Evolutionary conservation across 1,139 yeast species (phyloP).

Genomic region (Eremothecium gossypii): DNA sequence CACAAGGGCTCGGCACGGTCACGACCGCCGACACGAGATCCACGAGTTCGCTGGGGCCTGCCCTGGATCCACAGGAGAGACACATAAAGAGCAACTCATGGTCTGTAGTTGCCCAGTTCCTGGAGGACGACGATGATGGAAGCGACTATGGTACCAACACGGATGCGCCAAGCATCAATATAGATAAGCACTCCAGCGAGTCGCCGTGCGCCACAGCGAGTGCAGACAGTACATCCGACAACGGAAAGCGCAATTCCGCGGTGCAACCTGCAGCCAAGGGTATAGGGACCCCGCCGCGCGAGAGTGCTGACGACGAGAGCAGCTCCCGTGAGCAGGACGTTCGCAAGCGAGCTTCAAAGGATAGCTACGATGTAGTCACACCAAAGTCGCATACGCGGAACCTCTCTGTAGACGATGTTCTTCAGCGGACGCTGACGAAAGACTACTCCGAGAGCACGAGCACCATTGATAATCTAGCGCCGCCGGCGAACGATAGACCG

Average conservation of each 20-base stretch:
- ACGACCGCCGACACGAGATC: neutral
- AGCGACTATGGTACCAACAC: conserved; percentile 4
- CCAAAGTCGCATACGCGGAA: neutral
- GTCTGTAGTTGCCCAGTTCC: conserved; percentile 12
- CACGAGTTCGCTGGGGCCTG: neutral
- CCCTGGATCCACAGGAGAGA: neutral
- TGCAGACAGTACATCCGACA: neutral
- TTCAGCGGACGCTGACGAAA: conserved; percentile 23
- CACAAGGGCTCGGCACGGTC: neutral
- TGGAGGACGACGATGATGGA: conserved; percentile 8
- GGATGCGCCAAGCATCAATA: neutral
- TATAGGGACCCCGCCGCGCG: neutral
- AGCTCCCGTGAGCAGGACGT: neutral
- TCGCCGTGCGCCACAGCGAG: neutral
- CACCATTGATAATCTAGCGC: conserved; percentile 2
- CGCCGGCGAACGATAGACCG: conserved; percentile 1
- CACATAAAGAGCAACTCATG: conserved; percentile 6
- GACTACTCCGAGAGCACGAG: conserved; percentile 11
- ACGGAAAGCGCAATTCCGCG: neutral
- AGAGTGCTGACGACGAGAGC: too few relatives aligned
- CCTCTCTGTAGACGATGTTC: conserved; percentile 22
- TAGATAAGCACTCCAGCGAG: neutral
- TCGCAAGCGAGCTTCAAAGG: neutral
- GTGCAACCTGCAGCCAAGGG: neutral
- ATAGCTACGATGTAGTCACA: neutral